Evolutionary conservation across 306 rosid species (phyloP), one percentile per base, ranked within the genome.

Genomic region (Datisca glomerata): DNA sequence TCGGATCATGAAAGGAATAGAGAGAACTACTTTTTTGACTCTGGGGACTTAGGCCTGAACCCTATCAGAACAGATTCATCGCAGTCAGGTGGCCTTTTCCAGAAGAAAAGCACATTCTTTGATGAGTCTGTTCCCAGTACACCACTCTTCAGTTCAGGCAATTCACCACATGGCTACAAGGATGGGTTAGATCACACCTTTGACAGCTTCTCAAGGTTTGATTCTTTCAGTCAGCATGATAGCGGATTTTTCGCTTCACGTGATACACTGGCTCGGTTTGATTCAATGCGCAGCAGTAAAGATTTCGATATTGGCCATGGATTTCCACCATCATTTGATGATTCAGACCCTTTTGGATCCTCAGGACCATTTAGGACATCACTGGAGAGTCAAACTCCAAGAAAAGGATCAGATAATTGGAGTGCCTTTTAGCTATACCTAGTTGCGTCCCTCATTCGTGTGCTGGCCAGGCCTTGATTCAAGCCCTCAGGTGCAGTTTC

Each of bases 111-210:
- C 18, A 47, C 74, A 13, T 85, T 91, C 47, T 91, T 91, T 43
- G 99, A 91, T 5, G 94, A 91, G 53, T 91, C 96, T 23, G 96
- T 85, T 66, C 99, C 94, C 10, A 91, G 78, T 74, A 85, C 99
- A 6, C 98, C 95, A 16, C 83, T 83, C 45, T 69, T 63, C 79
- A 79, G 63, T 63, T 69, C 78, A 33, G 68, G 83, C 41, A 69
- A 47, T 51, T 80, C 96, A 18, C 85, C 94, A 0, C 72, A 70
- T 23, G 67, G 45, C 49, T 75, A 68, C 57, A 78, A 59, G 23
- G 93, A 87, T 32, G 63, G 77, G 49, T 66, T 66, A 28, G 96
- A 67, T 43, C 63, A 74, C 28, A 60, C 80, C 49, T 85, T 91
- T 47, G 96, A 91, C 71, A 76, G 19, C 61, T 70, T 81, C 56